Conservation (phyloP, 805 yeast species). For the Metschnikowia hibisci region DNA sequence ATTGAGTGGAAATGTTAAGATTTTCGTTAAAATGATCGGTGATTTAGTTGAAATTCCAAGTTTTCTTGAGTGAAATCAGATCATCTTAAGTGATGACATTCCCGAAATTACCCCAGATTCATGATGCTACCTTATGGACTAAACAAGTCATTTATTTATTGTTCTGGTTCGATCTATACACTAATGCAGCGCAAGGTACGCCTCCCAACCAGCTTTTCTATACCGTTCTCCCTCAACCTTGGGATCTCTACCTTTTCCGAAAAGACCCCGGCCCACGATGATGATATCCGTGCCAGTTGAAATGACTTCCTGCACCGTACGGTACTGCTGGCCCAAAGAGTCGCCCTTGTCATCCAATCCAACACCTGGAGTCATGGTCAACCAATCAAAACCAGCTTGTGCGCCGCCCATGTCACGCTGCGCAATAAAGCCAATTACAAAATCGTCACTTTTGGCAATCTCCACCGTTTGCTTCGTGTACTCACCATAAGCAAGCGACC, state of each 20-base stretch:
- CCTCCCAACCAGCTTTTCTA: conserved; percentile 92
- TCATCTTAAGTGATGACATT: no score
- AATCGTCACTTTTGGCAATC: conserved; percentile 78
- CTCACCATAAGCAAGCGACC: conserved; percentile 88
- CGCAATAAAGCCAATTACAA: conserved; percentile 96
- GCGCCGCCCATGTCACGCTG: conserved; percentile 82
- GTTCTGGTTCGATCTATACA: conserved; percentile 10
- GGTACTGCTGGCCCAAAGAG: conserved; percentile 91
- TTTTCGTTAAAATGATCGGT: not conserved
- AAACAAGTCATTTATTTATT: not conserved
- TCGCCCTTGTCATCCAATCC: conserved; percentile 97
- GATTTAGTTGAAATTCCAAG: no score
- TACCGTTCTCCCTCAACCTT: conserved; percentile 82
- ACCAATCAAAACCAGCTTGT: conserved; percentile 88
- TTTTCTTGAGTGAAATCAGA: no score
- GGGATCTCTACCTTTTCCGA: conserved; percentile 93
- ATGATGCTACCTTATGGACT: no score
- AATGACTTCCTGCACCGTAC: conserved; percentile 84
- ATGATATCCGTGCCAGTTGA: conserved; percentile 87
- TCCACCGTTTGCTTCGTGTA: conserved; percentile 86
- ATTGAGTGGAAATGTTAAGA: not conserved
- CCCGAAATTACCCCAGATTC: no score
- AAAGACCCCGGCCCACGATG: conserved; percentile 97
- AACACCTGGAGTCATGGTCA: conserved; percentile 97
- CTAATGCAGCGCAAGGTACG: conserved; percentile 49